Conservation (phyloP, 2,329 filamentous ascomycete species). For the Aspergillus calidoustus region DNA sequence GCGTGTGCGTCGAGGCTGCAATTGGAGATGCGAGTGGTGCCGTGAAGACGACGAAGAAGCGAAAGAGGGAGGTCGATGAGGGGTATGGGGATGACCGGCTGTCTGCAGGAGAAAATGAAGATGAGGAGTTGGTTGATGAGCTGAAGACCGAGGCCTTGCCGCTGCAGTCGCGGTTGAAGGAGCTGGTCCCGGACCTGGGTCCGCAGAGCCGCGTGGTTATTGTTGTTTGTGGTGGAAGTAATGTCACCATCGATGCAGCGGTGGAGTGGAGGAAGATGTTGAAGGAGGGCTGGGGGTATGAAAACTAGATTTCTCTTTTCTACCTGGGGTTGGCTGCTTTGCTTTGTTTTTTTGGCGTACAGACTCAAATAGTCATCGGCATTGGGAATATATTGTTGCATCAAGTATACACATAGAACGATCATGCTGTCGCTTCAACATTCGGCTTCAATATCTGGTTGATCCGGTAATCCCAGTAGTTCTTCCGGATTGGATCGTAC, state of each 20-base stretch:
- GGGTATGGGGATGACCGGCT: constrained; percentile 43
- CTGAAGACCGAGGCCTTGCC: constrained; percentile 8
- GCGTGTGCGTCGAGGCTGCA: constrained; percentile 69
- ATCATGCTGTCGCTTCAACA: constrained; percentile 27
- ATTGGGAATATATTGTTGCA: constrained; percentile 1
- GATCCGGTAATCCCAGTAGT: constrained; percentile 87
- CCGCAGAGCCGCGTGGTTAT: constrained; percentile 75
- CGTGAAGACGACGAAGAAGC: constrained; percentile 31
- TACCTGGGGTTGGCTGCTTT: constrained; percentile 8
- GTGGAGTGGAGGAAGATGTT: constrained; percentile 59
- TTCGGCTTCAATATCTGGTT: constrained; percentile 43
- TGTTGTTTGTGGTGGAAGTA: constrained; percentile 80
- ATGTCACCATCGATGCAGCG: constrained; percentile 66
- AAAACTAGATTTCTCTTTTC: constrained; percentile 13
- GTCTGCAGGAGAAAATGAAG: constrained; percentile 33
- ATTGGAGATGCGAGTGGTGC: constrained; percentile 37
- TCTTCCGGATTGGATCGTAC: constrained; percentile 88
- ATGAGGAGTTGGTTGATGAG: constrained; percentile 19
- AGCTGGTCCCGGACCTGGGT: constrained; percentile 66
- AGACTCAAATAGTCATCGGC: constrained; percentile 1
- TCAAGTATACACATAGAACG: background rate
- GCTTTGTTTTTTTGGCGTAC: background rate
- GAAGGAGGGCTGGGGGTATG: constrained; percentile 42
- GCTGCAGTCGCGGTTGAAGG: constrained; percentile 56
- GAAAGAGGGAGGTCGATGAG: constrained; percentile 37